phyloP scores from a whole-genome alignment of 345 rosid genomes.

The Garcia nutans region DNA sequence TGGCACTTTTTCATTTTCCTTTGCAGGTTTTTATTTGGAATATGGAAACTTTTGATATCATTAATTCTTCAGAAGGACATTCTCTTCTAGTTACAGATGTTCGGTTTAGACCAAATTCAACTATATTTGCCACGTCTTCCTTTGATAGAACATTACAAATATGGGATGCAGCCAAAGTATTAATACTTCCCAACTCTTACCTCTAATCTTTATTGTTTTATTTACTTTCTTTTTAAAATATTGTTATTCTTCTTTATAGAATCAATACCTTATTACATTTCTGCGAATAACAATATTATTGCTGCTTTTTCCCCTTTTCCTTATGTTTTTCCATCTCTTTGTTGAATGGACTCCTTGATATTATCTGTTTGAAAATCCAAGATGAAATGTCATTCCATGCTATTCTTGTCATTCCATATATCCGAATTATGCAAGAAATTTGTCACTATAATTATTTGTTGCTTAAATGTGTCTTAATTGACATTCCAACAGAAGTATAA shows the following conservation, averaged over 20 bases:
- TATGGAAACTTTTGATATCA: slow-evolving; percentile 19
- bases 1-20: slow-evolving; percentile 9
- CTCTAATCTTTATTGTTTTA: background rate
- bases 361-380: background rate
- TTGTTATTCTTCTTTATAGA: background rate
- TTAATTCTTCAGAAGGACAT: slow-evolving; percentile 18
- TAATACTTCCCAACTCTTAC: background rate
- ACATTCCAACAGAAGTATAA: background rate
- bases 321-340: background rate
- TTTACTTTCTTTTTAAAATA: background rate
- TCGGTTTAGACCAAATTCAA: slow-evolving; percentile 34
- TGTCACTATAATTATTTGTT: background rate
- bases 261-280: background rate
- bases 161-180: slow-evolving; percentile 40
- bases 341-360: background rate
- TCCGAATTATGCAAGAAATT: background rate
- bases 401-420: background rate
- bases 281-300: background rate
- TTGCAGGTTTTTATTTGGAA: slow-evolving; percentile 35
- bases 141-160: slow-evolving; percentile 35
- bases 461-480: background rate
- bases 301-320: background rate
- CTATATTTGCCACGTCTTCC: slow-evolving; percentile 35
- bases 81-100: slow-evolving; percentile 33
- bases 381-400: background rate